These are phyloP conservation scores for Verticillium klebahnii DNA, from an alignment of 2,329 filamentous ascomycete genomes.

Conservation along the genomic window DNA sequence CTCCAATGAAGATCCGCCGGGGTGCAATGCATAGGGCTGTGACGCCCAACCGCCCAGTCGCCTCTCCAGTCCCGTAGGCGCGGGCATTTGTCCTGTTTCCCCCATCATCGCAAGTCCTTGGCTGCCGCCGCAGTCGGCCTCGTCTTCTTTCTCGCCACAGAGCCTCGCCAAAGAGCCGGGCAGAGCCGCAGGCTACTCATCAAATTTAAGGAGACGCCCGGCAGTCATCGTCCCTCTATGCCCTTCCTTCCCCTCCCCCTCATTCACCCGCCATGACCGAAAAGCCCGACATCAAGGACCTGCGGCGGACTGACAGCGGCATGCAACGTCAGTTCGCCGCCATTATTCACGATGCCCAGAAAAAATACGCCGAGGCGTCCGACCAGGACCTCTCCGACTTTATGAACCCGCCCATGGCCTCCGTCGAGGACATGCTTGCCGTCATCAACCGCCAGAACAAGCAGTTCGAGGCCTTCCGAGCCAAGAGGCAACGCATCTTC, in stretches of 20 bases:
- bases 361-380: conserved; percentile 23
- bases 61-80: background rate
- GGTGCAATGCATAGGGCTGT: background rate
- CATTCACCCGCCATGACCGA: background rate
- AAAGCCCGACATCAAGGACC: background rate
- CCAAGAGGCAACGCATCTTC: conserved; percentile 22
- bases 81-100: background rate
- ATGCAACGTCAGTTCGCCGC: conserved; percentile 15
- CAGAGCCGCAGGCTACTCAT: background rate
- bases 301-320: background rate
- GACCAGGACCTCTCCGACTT: conserved; percentile 24
- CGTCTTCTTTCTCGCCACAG: background rate
- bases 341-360: conserved; percentile 29
- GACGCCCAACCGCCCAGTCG: background rate
- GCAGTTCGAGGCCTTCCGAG: conserved; percentile 29
- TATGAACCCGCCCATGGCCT: conserved; percentile 25
- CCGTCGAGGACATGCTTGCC: conserved; percentile 24
- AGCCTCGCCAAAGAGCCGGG: background rate
- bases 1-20: background rate
- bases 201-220: background rate
- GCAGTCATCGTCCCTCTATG: background rate
- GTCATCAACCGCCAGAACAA: conserved; percentile 30
- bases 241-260: background rate
- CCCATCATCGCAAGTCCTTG: background rate
- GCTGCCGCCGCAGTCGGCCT: background rate